These are phyloP conservation scores for Leccinum holopus DNA, from an alignment of 1,284 basidiomycete species.

Conservation along the genomic window DNA sequence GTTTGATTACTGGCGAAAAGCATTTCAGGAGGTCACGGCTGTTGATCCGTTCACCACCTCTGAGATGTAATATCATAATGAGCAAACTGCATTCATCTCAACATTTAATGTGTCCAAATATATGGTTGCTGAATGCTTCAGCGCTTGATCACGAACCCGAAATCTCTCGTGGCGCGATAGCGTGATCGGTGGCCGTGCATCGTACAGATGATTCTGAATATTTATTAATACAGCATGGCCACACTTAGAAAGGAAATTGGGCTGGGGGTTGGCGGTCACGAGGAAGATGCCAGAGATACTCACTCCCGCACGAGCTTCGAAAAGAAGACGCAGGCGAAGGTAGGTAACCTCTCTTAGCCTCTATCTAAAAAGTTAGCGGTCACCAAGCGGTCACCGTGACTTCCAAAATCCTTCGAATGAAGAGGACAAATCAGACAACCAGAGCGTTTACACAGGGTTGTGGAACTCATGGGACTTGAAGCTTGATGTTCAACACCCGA, in stretches of 20 bases:
- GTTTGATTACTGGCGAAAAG: not conserved
- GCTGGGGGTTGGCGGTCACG: not conserved
- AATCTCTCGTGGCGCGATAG: too few relatives aligned
- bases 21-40: constrained; percentile 3
- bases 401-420: not conserved
- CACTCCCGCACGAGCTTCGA: not conserved
- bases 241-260: not conserved
- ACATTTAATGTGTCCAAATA: not conserved
- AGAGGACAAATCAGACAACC: not conserved
- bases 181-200: too few relatives aligned
- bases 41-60: constrained; percentile 10
- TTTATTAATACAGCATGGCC: too few relatives aligned
- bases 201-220: too few relatives aligned
- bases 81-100: not conserved
- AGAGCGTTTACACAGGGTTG: constrained; percentile 8
- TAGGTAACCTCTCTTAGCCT: too few relatives aligned
- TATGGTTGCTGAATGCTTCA: too few relatives aligned
- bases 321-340: not conserved
- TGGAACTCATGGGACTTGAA: constrained; percentile 30
- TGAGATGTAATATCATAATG: not conserved
- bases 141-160: too few relatives aligned
- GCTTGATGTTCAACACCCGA: constrained; percentile 21
- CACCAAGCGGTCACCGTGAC: too few relatives aligned
- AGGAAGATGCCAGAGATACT: not conserved
- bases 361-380: too few relatives aligned